Conservation (phyloP, 306 rosid species). For the Boehmeria nivea region DNA sequence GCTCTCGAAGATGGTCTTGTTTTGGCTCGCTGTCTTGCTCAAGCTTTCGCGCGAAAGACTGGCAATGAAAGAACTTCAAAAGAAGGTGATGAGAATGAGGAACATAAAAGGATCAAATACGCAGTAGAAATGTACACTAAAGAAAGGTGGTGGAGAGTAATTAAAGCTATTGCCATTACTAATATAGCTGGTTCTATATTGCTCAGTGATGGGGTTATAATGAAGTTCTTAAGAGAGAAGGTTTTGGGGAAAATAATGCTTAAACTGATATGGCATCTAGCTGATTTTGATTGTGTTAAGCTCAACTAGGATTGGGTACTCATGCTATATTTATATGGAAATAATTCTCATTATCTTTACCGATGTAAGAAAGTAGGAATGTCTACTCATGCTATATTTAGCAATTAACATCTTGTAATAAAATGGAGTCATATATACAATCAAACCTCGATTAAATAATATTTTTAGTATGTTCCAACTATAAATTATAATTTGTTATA, state of each 20-base stretch:
- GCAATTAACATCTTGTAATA: too few relatives aligned
- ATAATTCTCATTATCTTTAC: too few relatives aligned
- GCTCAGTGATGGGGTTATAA: constrained; percentile 27
- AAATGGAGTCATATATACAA: too few relatives aligned
- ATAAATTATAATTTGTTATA: too few relatives aligned
- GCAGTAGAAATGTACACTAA: too few relatives aligned
- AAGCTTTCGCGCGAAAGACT: constrained; percentile 31
- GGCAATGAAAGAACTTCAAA: neutral
- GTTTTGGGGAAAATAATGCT: constrained; percentile 33
- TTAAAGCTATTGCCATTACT: constrained; percentile 35
- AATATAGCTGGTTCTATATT: constrained; percentile 42
- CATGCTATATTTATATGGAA: too few relatives aligned
- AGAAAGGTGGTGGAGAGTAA: constrained; percentile 66
- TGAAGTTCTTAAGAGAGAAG: constrained; percentile 44
- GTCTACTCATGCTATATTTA: too few relatives aligned
- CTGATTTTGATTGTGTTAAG: constrained; percentile 60
- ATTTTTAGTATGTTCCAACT: too few relatives aligned
- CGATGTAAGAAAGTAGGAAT: too few relatives aligned
- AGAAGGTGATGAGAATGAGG: constrained; percentile 36
- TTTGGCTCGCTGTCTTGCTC: constrained; percentile 54
- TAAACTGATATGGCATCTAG: constrained; percentile 12
- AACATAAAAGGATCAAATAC: too few relatives aligned
- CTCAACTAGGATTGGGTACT: too few relatives aligned
- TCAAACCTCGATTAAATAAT: too few relatives aligned
- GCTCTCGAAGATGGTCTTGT: constrained; percentile 67